Conservation (phyloP, 75 land plant genomes). For the Selaginella moellendorffii region DNA sequence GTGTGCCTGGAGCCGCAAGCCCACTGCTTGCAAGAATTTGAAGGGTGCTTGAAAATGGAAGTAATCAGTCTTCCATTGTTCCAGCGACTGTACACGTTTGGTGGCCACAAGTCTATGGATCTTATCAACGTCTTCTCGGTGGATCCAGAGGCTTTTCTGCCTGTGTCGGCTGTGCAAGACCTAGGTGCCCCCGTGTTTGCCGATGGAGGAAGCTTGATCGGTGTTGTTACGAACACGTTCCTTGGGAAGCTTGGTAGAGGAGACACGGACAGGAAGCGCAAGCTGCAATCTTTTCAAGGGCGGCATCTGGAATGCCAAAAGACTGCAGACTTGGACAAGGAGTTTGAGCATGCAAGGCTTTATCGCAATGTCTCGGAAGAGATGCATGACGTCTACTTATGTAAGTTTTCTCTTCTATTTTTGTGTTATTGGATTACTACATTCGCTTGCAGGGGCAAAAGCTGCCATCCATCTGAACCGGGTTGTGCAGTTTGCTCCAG, state of each 20-base stretch:
- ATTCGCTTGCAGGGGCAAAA: background rate
- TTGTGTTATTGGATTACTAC: background rate
- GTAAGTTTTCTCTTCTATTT: background rate
- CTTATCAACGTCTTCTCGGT: background rate
- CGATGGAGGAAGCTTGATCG: background rate
- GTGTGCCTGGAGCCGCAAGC: conserved; percentile 2
- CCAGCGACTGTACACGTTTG: background rate
- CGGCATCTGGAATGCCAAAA: background rate
- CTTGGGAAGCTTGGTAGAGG: background rate
- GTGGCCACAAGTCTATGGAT: background rate
- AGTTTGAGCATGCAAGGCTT: too few relatives aligned
- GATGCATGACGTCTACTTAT: background rate
- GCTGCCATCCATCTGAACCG: background rate
- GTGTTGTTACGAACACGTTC: background rate
- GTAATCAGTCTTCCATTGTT: background rate
- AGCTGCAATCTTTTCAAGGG: background rate
- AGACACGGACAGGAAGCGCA: background rate
- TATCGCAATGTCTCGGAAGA: background rate
- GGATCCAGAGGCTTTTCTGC: background rate
- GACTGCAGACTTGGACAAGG: background rate
- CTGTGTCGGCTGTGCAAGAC: conserved; percentile 1
- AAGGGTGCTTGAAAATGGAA: background rate
- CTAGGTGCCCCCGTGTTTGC: background rate
- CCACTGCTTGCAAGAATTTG: background rate
- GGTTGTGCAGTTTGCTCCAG: background rate